phyloP scores from a whole-genome alignment of 1,284 basidiomycete genomes.

The Sporisorium graminicola region DNA sequence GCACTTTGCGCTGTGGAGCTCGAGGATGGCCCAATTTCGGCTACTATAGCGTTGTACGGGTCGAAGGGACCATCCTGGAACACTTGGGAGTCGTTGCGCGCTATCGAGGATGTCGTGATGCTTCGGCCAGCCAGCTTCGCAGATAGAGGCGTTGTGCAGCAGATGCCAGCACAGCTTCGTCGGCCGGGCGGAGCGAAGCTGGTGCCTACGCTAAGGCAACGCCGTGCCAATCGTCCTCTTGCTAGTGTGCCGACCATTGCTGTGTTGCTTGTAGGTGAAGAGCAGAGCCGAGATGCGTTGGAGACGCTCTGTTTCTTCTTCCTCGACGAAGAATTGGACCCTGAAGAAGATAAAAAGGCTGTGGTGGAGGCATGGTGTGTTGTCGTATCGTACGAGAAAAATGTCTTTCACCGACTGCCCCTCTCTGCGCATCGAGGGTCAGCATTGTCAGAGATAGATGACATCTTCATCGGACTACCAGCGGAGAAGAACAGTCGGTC shows the following conservation, averaged over 20 bases:
- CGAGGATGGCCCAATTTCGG: not conserved
- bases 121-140: not conserved
- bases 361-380: not conserved
- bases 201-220: constrained; percentile 27
- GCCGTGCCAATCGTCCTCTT: not conserved
- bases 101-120: constrained; percentile 3
- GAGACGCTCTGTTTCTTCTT: constrained; percentile 6
- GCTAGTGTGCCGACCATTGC: not conserved
- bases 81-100: not conserved
- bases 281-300: not conserved
- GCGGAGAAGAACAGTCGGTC: no score
- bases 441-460: no score
- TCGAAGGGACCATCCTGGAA: constrained; percentile 37
- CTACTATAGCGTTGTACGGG: constrained; percentile 49
- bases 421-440: no score
- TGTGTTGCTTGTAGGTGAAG: not conserved
- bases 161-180: constrained; percentile 20
- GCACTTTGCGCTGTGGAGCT: not conserved
- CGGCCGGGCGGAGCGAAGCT: constrained; percentile 7
- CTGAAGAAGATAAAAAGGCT: not conserved
- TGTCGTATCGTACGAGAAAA: not conserved
- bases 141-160: constrained; percentile 9
- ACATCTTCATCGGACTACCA: no score
- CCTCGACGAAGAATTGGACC: constrained; percentile 1
- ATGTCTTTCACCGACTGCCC: not conserved